A percentile compares a stretch with the other conserved stretches of the same genome.
phyloP scores from a whole-genome alignment of 441 rosid genomes.

The Euphorbia celastroides region DNA sequence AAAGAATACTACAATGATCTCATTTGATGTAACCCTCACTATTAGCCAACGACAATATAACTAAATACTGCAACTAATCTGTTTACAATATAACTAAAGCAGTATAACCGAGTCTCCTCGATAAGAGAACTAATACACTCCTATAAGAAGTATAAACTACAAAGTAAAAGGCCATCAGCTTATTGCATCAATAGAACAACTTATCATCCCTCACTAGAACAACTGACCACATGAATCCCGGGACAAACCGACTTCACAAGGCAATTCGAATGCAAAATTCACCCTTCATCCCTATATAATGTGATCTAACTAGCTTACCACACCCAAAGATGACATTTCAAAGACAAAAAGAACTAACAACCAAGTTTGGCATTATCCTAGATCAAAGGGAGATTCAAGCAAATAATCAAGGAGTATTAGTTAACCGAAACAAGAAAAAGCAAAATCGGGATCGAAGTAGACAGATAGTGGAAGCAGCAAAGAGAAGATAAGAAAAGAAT shows the following conservation, averaged over 20 bases:
- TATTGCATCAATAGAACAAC: too few relatives aligned
- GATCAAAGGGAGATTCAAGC: not conserved
- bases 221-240: too few relatives aligned
- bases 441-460: slow-evolving; percentile 11
- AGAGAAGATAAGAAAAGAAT: slow-evolving; percentile 8
- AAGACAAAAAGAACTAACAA: not conserved
- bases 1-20: too few relatives aligned
- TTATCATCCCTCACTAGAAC: too few relatives aligned
- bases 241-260: not conserved
- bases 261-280: not conserved
- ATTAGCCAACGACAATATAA: too few relatives aligned
- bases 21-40: too few relatives aligned
- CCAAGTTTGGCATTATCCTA: not conserved
- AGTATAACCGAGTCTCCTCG: too few relatives aligned
- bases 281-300: not conserved
- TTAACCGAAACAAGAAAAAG: not conserved
- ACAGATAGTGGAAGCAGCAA: slow-evolving; percentile 11
- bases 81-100: too few relatives aligned
- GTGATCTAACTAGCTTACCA: not conserved
- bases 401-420: not conserved
- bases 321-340: not conserved
- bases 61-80: too few relatives aligned
- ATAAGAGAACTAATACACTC: too few relatives aligned
- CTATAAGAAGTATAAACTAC: too few relatives aligned
- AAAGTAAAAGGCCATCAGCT: too few relatives aligned